Evolutionary conservation across 2,329 filamentous ascomycete species (phyloP).

Genomic region (Epichloe gansuensis): DNA sequence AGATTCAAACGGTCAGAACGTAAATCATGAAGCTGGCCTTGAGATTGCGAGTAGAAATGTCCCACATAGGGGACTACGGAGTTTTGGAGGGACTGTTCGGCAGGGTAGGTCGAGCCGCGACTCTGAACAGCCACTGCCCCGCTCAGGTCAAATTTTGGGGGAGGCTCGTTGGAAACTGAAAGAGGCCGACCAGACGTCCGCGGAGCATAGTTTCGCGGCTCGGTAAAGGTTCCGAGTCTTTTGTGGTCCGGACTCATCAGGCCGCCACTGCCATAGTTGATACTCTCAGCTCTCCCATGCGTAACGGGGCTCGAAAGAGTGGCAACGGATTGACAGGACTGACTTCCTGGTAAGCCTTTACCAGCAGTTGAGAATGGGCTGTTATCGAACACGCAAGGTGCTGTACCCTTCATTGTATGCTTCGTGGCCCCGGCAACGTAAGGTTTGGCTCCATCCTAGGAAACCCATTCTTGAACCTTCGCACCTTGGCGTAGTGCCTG

Average conservation of each 20-base stretch:
- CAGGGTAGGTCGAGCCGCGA: background rate
- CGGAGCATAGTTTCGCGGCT: conserved; percentile 30
- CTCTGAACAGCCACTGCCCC: background rate
- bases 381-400: too few species aligned
- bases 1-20: conserved; percentile 24
- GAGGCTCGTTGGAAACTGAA: conserved; percentile 15
- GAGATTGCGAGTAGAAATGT: background rate
- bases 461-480: conserved; percentile 1
- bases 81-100: background rate
- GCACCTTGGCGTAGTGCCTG: conserved; percentile 3
- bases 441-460: conserved; percentile 5
- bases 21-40: background rate
- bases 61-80: background rate
- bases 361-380: background rate
- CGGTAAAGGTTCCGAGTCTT: conserved; percentile 17
- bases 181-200: conserved; percentile 16
- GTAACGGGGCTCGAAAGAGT: conserved; percentile 1
- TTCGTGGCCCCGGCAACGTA: background rate
- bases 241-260: conserved; percentile 7
- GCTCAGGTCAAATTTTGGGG: conserved; percentile 25
- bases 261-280: background rate
- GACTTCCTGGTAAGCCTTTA: conserved; percentile 2
- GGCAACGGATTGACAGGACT: conserved; percentile 4
- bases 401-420: background rate
- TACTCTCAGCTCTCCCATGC: background rate